Base-by-base conservation (phyloP, 176 grass and related monocot genomes). In the Oropetium thomaeum region DNA sequence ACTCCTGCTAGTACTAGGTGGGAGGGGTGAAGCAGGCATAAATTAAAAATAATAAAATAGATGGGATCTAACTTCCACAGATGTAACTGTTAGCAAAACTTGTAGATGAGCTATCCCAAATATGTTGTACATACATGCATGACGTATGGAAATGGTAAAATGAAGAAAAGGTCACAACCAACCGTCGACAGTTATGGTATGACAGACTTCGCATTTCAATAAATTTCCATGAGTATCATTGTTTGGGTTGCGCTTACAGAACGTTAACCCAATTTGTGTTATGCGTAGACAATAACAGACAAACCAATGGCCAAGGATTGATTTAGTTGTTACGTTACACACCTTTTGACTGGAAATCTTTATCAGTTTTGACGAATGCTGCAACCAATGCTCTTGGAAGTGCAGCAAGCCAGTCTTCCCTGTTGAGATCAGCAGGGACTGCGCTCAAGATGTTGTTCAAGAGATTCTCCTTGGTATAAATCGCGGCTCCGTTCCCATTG, bases 291-390 rank as follows among this genome's bases (percentile, higher is more conserved):
- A 53, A 23, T 26, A 75, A 43, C 3, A 64, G 41, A 12, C 23
- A 69, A 51, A 40, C 17, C 3, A 83, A 41, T 63, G 75, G 4
- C 28, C 10, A 8, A 40, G n/a, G 7, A 35, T 55, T 65, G 70
- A 8, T 71, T 45, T 16, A 66, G 30, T 40, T 32, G 14, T 67
- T 27, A 33, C 5, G 20, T 83, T 11, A 61, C 61, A 4, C 61
- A 99, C 96, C 91, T 92, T 92, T 75, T 65, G 82, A 66, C 81
- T 90, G 91, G 71, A 95, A 99, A 79, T 99, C 96, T 73, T 95
- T 94, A 74, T 99, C 91, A 0, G 96, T 99, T 88, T 92, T 99
- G 62, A 95, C 91, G 68, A 99, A 99, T 38, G 88, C 91, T 54
- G 96, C 91, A 86, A 99, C 96, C 75, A 95, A 79, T 2, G 91